These are phyloP conservation scores for Cercophora newfieldiana DNA, from an alignment of 495 filamentous ascomycete species.

Conservation along the genomic window DNA sequence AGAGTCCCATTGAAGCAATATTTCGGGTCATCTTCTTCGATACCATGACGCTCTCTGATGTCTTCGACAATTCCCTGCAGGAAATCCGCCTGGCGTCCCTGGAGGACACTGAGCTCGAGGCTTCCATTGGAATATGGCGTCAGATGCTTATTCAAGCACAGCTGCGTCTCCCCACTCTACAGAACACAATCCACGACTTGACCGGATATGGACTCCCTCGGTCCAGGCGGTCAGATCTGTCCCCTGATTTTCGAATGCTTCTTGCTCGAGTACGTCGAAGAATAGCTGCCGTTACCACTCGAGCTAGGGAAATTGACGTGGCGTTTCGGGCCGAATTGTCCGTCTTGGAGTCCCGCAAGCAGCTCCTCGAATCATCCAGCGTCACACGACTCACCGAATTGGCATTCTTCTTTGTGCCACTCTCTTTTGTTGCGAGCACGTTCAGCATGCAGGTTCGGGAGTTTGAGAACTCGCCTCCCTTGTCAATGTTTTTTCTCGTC, in stretches of 20 bases:
- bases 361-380: constrained; percentile 4
- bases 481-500: background rate
- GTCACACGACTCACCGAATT: background rate
- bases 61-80: background rate
- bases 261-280: background rate
- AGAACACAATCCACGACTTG: background rate
- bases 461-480: background rate
- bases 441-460: constrained; percentile 10
- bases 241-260: background rate
- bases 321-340: constrained; percentile 1
- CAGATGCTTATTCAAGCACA: background rate
- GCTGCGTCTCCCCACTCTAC: background rate
- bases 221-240: background rate
- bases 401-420: background rate
- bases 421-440: constrained; percentile 5
- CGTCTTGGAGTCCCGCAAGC: constrained; percentile 4
- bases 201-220: background rate
- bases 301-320: background rate
- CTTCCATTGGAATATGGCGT: background rate
- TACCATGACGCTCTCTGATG: background rate
- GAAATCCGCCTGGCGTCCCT: background rate
- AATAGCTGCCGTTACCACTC: background rate
- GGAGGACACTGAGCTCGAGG: background rate
- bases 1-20: background rate
- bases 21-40: constrained; percentile 6